Evolutionary conservation across 768 basidiomycete genomes (phyloP), one percentile per base, ranked within the genome.

Genomic region (Boletus rubescentipes): DNA sequence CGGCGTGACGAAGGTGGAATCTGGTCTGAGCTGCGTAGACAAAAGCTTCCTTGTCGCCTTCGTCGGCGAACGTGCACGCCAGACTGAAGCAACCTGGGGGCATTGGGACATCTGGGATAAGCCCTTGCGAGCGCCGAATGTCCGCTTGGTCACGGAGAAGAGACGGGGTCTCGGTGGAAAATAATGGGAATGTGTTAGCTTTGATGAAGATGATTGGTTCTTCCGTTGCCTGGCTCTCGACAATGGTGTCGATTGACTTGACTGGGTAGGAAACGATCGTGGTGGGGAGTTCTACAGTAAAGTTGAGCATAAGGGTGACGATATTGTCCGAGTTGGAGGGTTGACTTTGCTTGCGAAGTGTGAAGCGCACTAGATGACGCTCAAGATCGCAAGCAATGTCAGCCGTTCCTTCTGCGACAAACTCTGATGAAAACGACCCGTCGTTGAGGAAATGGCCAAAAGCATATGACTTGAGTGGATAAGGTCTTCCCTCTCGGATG

Each of bases 361-460:
- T 67, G 35, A 76, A 66, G 58, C 68, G 64, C 51, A 76, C 55
- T 15, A 55, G 54, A 36, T 55, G 66, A 12, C 55, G 65, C 43
- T 72, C 69, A 44, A 73, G 51, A 59, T 76, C 70, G 61, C 74
- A 75, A 54, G 72, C 65, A 55, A 76, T 65, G 31, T 63, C 58
- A 41, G 72, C 62, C 30, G 41, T 34, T 44, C 70, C 73, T 37
- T 53, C 40, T 18, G 55, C 60, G 16, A 56, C 47, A 7, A 65
- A 59, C 51, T 76, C 73, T 10, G 67, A 54, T 18, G 72, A 69
- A 54, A 75, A 75, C 2, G 64, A 56, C 1, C 67, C 69, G 31
- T 76, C 72, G 9, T 43, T 6, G 35, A 67, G 69, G 46, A 75
- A 72, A 12, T 66, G 75, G 1, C 74, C 74, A 46, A 75, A 75